Evolutionary conservation across 768 basidiomycete species (phyloP).

Genomic region (Fomitopsis serialis): DNA sequence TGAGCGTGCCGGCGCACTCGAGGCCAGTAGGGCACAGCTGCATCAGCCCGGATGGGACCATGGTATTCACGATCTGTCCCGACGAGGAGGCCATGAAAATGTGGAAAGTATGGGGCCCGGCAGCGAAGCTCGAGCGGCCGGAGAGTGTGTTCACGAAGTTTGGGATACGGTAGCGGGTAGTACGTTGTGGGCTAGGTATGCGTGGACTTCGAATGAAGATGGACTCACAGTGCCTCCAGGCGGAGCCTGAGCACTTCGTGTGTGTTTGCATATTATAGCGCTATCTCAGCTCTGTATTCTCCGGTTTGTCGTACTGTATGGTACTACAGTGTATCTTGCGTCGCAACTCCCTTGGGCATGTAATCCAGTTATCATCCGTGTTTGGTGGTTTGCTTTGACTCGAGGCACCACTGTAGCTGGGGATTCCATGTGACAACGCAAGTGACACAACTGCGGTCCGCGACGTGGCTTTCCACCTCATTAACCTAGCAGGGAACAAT

Average conservation of each 20-base stretch:
- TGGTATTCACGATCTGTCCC: conserved; percentile 59
- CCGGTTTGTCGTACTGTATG: too few relatives aligned
- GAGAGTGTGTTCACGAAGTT: conserved; percentile 43
- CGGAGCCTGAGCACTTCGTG: background rate
- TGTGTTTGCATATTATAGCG: background rate
- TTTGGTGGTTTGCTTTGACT: too few relatives aligned
- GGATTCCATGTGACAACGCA: too few relatives aligned
- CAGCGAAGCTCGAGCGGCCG: conserved; percentile 24
- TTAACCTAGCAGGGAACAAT: too few relatives aligned
- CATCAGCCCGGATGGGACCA: conserved; percentile 56
- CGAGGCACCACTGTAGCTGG: too few relatives aligned
- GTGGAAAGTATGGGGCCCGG: conserved; percentile 56
- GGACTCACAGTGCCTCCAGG: background rate
- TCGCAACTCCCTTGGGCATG: too few relatives aligned
- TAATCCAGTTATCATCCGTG: too few relatives aligned
- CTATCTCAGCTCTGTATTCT: background rate
- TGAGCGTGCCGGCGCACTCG: conserved; percentile 51
- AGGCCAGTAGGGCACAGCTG: conserved; percentile 55
- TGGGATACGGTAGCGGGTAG: conserved; percentile 32
- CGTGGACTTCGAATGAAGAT: background rate
- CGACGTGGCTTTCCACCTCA: too few relatives aligned
- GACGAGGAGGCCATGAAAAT: conserved; percentile 66
- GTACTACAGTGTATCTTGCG: too few relatives aligned
- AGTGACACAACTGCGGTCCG: too few relatives aligned
- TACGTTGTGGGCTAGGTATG: background rate